A percentile compares a stretch with the other conserved stretches of the same genome.
Evolutionary conservation across 352 stramenopile genomes (phyloP).

Genomic region (Phytophthora fragariae): DNA sequence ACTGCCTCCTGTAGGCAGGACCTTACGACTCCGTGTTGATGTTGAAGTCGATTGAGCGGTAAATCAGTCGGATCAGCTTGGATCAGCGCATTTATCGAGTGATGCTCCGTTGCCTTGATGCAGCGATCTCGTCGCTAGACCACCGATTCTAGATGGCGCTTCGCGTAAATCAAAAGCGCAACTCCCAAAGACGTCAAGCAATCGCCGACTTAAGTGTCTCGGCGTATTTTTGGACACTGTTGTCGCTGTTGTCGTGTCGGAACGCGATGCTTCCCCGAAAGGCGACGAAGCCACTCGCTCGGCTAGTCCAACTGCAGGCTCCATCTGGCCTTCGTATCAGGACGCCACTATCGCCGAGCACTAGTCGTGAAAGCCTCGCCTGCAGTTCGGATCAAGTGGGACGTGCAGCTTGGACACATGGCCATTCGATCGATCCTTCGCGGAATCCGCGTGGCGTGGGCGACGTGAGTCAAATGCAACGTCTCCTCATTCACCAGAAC

Average conservation of each 20-base stretch:
- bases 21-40: neutral
- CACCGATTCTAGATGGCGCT: neutral
- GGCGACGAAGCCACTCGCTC: neutral
- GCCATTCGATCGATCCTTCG: slow-evolving; percentile 22
- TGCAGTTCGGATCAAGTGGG: neutral
- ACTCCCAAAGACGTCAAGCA: neutral
- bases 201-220: slow-evolving; percentile 3
- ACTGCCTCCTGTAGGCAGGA: neutral
- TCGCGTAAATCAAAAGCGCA: neutral
- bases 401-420: slow-evolving; percentile 16
- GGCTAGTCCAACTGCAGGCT: slow-evolving; percentile 20
- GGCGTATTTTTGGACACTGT: slow-evolving; percentile 1
- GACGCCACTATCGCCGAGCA: slow-evolving; percentile 4
- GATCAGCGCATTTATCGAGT: neutral
- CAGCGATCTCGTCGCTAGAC: neutral
- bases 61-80: neutral
- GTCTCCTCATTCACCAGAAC: slow-evolving; percentile 32
- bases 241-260: neutral
- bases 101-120: neutral
- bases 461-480: slow-evolving; percentile 21
- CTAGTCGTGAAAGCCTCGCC: slow-evolving; percentile 5
- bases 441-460: slow-evolving; percentile 25
- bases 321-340: slow-evolving; percentile 36
- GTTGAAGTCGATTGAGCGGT: neutral
- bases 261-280: slow-evolving; percentile 8